Conservation (phyloP, 2,329 filamentous ascomycete genomes). For the Fusarium sp. region DNA sequence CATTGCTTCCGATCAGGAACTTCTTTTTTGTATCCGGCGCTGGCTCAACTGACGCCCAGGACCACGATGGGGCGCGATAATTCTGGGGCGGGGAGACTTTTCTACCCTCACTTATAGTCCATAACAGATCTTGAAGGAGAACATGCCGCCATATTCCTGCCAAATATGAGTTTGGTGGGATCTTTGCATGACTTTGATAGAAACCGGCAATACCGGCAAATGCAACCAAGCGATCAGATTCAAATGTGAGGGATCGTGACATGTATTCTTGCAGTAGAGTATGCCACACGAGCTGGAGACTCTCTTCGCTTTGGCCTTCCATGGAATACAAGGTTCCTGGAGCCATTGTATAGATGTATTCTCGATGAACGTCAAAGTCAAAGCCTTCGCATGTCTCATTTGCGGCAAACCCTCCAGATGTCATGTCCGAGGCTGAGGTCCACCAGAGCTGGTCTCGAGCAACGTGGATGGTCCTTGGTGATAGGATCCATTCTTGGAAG, state of each 20-base stretch:
- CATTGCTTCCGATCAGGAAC: conserved; percentile 12
- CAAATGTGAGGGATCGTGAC: conserved; percentile 29
- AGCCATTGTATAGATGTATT: conserved; percentile 10
- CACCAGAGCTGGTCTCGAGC: conserved; percentile 38
- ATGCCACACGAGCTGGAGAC: conserved; percentile 13
- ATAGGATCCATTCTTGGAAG: conserved; percentile 37
- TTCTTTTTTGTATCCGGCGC: not conserved
- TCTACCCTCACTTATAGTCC: conserved; percentile 28
- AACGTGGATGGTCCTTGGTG: conserved; percentile 27
- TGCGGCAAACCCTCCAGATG: conserved; percentile 14
- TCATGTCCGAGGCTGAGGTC: conserved; percentile 29
- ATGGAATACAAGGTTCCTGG: conserved; percentile 22
- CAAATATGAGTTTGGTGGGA: conserved; percentile 21
- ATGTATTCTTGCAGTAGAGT: conserved; percentile 27
- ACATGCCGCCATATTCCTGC: conserved; percentile 31
- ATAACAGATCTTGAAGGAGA: conserved; percentile 23
- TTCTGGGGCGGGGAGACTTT: conserved; percentile 28
- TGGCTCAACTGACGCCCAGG: conserved; percentile 34
- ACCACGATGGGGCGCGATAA: conserved; percentile 39
- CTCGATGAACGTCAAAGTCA: conserved; percentile 11
- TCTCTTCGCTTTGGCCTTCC: not conserved
- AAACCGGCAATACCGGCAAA: conserved; percentile 32
- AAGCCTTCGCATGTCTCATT: conserved; percentile 36
- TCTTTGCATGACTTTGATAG: conserved; percentile 15
- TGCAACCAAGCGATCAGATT: conserved; percentile 31